Evolutionary conservation across 176 grass and related monocot species (phyloP), one percentile per base, ranked within the genome.

Genomic region (Paspalum vaginatum): DNA sequence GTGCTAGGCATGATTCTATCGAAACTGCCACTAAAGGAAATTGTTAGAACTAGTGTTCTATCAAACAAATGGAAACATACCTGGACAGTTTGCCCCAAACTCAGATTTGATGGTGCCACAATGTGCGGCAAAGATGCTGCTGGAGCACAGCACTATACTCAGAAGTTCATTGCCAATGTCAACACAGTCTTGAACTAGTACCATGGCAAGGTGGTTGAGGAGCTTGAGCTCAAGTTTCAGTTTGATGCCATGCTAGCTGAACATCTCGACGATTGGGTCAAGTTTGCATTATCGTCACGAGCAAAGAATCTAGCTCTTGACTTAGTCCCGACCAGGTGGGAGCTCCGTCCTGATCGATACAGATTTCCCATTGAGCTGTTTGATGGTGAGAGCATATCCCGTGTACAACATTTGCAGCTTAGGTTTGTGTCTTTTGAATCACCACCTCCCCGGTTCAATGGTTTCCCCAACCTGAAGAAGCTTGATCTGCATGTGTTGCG

Each of bases 341-440:
- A 18, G 5, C 49, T 55, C 9, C 26, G 17, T 40, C 26, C 27
- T 71, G 68, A 49, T 71, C 50, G 25, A 15, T 81, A 61, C 42
- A 70, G 22, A 60, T 60, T 82, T 82, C 68, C 79, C 1, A 8
- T 73, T 16, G 27, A 82, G 26, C 44, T 71, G 22, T 72, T 72
- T 49, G 56, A 82, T 6, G 26, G n/a, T 0, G 20, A 10, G 11
- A 81, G 7, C 17, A 22, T 61, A 50, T 72, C 14, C 56, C 55
- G 24, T 6, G 26, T 81, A 15, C 52, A 75, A 55, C 72, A 43
- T 7, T 1, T 75, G 20, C 72, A 75, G 53, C 38, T 75, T 4
- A 75, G 72, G 32, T 75, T 22, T 59, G 17, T 75, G 9, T 75
- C 52, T 40, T 42, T 75, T 14, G 20, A 75, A 57, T 12, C 26